phyloP scores from a whole-genome alignment of 495 filamentous ascomycete species.

The Penicillium ucsense region DNA sequence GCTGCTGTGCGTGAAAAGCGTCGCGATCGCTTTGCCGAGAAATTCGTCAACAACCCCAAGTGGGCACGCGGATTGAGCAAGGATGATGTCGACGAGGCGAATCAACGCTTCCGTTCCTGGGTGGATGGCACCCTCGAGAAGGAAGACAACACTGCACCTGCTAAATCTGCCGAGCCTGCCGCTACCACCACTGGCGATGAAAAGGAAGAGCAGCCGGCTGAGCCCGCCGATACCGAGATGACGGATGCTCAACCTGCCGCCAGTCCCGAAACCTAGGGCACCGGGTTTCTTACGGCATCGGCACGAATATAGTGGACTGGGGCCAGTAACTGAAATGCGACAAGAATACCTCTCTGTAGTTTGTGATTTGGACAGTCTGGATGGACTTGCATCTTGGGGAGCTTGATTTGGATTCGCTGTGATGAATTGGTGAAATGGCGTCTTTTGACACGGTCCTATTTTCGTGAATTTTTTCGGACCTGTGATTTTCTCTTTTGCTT shows the following conservation, averaged over 20 bases:
- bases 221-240: constrained; percentile 29
- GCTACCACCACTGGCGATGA: not conserved
- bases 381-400: too few relatives aligned
- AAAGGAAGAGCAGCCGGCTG: constrained; percentile 1
- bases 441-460: too few relatives aligned
- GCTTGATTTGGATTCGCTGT: too few relatives aligned
- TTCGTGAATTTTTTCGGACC: too few relatives aligned
- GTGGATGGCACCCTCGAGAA: constrained; percentile 24
- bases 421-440: too few relatives aligned
- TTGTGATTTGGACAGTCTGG: too few relatives aligned
- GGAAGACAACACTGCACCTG: constrained; percentile 8
- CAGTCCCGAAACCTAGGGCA: too few relatives aligned
- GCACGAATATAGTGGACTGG: too few relatives aligned
- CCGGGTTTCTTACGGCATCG: too few relatives aligned
- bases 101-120: constrained; percentile 48
- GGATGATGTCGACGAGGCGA: constrained; percentile 61
- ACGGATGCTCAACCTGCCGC: constrained; percentile 19
- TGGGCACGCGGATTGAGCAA: constrained; percentile 68
- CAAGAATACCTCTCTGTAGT: too few relatives aligned
- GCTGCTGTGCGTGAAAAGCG: constrained; percentile 45
- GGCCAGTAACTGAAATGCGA: too few relatives aligned
- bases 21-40: constrained; percentile 56
- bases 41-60: constrained; percentile 60
- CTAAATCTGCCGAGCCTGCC: constrained; percentile 1
- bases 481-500: too few relatives aligned